A percentile compares a stretch with the other conserved stretches of the same genome.
Evolutionary conservation across 179 eudicot genomes (phyloP).

Genomic region (Beta corolliflora): DNA sequence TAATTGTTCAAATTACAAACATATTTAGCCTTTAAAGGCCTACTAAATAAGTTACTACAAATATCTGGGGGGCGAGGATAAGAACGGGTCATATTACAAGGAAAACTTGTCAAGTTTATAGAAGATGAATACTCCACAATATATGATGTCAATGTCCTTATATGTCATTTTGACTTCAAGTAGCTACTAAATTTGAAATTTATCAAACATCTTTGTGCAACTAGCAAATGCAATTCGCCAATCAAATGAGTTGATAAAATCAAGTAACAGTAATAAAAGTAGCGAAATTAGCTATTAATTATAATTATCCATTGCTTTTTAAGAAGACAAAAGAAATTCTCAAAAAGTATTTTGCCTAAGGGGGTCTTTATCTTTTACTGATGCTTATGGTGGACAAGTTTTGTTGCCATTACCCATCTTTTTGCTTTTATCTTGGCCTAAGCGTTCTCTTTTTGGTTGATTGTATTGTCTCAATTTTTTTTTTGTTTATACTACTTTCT

Average conservation of each 20-base stretch:
- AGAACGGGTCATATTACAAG: too few species aligned
- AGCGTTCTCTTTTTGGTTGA: not conserved
- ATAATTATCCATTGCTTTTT: not conserved
- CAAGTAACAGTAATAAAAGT: not conserved
- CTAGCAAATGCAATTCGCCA: not conserved
- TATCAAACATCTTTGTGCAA: not conserved
- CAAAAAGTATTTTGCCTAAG: not conserved
- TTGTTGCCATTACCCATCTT: too few species aligned
- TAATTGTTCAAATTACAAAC: too few species aligned
- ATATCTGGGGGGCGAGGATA: too few species aligned
- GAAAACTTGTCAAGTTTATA: not conserved
- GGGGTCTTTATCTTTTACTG: not conserved
- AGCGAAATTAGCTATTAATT: not conserved
- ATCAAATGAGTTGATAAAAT: not conserved
- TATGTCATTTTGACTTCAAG: not conserved
- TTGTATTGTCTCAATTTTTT: not conserved
- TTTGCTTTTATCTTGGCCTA: not conserved
- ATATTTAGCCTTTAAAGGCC: too few species aligned
- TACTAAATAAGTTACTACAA: too few species aligned
- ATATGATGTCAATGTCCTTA: not conserved
- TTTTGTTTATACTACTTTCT: not conserved
- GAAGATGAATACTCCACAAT: not conserved
- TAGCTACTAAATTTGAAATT: not conserved
- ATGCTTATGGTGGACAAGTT: not conserved
- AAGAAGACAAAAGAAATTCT: too few species aligned